phyloP scores from a whole-genome alignment of 495 filamentous ascomycete species.

The Neurospora sp. region DNA sequence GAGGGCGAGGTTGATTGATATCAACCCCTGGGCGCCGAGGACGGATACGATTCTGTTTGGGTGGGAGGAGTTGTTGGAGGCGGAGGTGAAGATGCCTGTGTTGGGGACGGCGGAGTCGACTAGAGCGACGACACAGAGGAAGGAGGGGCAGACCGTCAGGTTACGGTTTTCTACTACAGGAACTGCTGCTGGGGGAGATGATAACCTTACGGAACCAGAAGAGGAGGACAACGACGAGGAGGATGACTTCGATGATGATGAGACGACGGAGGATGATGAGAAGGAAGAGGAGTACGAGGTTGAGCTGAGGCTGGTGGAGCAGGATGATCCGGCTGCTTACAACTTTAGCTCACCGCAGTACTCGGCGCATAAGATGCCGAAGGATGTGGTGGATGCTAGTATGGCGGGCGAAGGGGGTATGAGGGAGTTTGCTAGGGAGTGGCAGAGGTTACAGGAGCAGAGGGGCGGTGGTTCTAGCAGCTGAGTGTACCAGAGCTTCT shows the following conservation, averaged over 20 bases:
- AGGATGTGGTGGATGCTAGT: slow-evolving; percentile 88
- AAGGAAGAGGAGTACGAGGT: slow-evolving; percentile 54
- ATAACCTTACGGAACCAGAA: not conserved
- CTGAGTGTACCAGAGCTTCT: not conserved
- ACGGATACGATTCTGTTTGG: slow-evolving; percentile 86
- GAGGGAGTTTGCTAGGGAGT: slow-evolving; percentile 77
- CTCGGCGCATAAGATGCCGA: slow-evolving; percentile 90
- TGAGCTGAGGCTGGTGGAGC: slow-evolving; percentile 72
- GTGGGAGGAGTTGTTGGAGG: slow-evolving; percentile 76
- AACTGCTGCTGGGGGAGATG: slow-evolving; percentile 6
- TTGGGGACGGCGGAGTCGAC: slow-evolving; percentile 25
- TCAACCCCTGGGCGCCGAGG: slow-evolving; percentile 88
- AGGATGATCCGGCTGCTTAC: slow-evolving; percentile 79
- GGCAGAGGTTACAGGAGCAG: slow-evolving; percentile 56
- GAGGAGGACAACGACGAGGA: slow-evolving; percentile 10
- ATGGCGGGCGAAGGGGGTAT: slow-evolving; percentile 61
- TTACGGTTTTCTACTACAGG: not conserved
- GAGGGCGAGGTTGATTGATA: slow-evolving; percentile 77
- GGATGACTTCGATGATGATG: slow-evolving; percentile 22
- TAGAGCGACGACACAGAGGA: slow-evolving; percentile 19
- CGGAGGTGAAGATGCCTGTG: slow-evolving; percentile 46
- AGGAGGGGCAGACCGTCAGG: slow-evolving; percentile 6
- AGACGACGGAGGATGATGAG: slow-evolving; percentile 33
- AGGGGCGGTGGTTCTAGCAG: not conserved
- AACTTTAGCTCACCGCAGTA: slow-evolving; percentile 78